Evolutionary conservation across 371 early-diverging fungal genomes (phyloP).

Genomic region (Smittium culicis): DNA sequence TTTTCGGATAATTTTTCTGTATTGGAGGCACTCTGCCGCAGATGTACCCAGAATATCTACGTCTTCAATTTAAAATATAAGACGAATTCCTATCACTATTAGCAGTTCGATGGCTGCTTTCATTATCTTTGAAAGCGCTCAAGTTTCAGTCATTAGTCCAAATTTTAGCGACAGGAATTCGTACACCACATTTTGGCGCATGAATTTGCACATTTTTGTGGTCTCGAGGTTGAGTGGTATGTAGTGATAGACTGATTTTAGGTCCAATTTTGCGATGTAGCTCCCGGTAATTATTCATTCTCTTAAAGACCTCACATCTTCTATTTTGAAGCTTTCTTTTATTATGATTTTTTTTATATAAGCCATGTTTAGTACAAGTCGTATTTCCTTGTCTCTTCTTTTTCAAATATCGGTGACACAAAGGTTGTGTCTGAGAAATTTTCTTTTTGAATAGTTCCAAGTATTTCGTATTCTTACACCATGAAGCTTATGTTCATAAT

Average conservation of each 20-base stretch:
- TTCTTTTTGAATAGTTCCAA: not conserved
- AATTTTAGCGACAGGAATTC: conserved; percentile 34
- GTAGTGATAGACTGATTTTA: conserved; percentile 30
- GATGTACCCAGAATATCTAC: conserved; percentile 18
- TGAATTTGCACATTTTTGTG: conserved; percentile 12
- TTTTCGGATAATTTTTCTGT: conserved; percentile 12
- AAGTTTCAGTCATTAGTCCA: conserved; percentile 34
- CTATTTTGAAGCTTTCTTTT: conserved; percentile 14
- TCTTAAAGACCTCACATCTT: conserved; percentile 25
- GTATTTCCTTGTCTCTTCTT: not conserved
- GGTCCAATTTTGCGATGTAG: conserved; percentile 24
- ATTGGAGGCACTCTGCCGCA: conserved; percentile 3
- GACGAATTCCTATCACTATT: conserved; percentile 21
- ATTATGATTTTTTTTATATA: not conserved
- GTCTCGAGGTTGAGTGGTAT: conserved; percentile 19
- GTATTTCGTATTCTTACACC: not conserved
- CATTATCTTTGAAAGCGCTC: conserved; percentile 33
- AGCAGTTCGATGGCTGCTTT: conserved; percentile 25
- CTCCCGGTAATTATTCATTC: conserved; percentile 18
- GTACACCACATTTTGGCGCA: conserved; percentile 32
- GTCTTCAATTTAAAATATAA: conserved; percentile 31
- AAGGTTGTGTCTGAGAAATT: not conserved
- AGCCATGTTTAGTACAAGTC: not conserved
- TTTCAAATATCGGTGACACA: not conserved
- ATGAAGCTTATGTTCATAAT: not conserved